Percentiles rank a stretch among this genome's conserved stretches.
Evolutionary conservation across 495 filamentous ascomycete species (phyloP).

Genomic region (Neurospora sp.): DNA sequence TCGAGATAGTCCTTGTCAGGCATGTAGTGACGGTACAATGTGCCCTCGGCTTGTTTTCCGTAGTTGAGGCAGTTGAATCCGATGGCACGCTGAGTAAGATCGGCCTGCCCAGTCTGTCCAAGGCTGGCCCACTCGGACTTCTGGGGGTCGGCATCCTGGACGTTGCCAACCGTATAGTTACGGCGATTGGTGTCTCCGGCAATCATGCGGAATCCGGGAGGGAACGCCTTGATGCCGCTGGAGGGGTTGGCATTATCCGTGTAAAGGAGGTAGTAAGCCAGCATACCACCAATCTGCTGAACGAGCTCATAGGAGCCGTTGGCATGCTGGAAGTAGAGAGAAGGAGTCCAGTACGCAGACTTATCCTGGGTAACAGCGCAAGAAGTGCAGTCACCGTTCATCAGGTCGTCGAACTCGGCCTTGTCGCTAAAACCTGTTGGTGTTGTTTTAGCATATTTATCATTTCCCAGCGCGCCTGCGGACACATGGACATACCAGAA

Average conservation of each 20-base stretch:
- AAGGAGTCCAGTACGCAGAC: constrained; percentile 61
- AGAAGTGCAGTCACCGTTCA: constrained; percentile 48
- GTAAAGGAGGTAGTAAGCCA: constrained; percentile 68
- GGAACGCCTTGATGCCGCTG: constrained; percentile 56
- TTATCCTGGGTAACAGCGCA: constrained; percentile 55
- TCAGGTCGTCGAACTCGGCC: constrained; percentile 39
- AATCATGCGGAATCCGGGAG: constrained; percentile 72
- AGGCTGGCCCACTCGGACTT: constrained; percentile 56
- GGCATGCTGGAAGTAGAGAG: constrained; percentile 50
- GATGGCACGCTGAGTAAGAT: constrained; percentile 67
- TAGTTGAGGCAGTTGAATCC: constrained; percentile 95
- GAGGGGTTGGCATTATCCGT: constrained; percentile 38
- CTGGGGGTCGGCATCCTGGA: constrained; percentile 51
- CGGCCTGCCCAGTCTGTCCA: constrained; percentile 49
- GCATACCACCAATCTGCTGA: constrained; percentile 49
- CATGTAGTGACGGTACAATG: constrained; percentile 69
- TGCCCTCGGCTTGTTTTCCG: constrained; percentile 45
- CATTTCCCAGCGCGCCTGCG: neutral
- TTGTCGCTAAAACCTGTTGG: constrained; percentile 37
- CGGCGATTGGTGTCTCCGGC: constrained; percentile 61
- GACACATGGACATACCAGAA: constrained; percentile 28
- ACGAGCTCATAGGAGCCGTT: constrained; percentile 34
- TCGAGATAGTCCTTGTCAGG: constrained; percentile 74
- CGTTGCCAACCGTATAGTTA: constrained; percentile 53
- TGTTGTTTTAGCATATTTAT: constrained; percentile 1